Evolutionary conservation across 2,329 filamentous ascomycete genomes (phyloP).

Genomic region (Tolypocladium amazonense): DNA sequence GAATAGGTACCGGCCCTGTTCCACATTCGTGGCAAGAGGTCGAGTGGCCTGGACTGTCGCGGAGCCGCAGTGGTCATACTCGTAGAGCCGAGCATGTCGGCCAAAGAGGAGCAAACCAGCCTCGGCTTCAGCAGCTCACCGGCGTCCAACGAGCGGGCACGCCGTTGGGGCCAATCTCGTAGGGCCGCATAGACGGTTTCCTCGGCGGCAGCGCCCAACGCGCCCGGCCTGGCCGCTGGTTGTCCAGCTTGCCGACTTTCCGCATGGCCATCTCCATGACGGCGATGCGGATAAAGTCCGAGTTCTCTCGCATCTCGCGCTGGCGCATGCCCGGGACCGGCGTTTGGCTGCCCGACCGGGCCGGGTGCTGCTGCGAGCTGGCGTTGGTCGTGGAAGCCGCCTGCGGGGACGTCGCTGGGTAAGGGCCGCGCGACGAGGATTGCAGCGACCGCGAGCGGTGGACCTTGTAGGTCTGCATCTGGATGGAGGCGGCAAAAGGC

Average conservation of each 20-base stretch:
- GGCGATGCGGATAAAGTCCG: slow-evolving; percentile 60
- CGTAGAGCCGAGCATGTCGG: neutral
- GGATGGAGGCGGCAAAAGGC: slow-evolving; percentile 54
- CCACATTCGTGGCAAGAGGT: neutral
- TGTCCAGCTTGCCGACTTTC: slow-evolving; percentile 53
- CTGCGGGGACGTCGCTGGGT: slow-evolving; percentile 19
- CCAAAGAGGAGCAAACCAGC: neutral
- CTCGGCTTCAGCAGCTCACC: slow-evolving; percentile 10
- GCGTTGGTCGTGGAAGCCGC: slow-evolving; percentile 20
- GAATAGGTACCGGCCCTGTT: neutral
- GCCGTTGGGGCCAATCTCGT: slow-evolving; percentile 46
- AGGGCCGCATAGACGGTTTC: slow-evolving; percentile 40
- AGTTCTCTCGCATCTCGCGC: slow-evolving; percentile 59
- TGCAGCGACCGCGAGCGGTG: slow-evolving; percentile 33
- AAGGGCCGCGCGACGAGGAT: slow-evolving; percentile 17
- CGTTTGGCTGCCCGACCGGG: slow-evolving; percentile 6
- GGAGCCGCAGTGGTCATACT: too few relatives aligned
- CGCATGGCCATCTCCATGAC: slow-evolving; percentile 67
- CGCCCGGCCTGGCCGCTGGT: slow-evolving; percentile 55
- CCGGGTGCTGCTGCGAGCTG: slow-evolving; percentile 9
- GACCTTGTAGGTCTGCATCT: slow-evolving; percentile 62
- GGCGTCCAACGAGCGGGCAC: slow-evolving; percentile 50
- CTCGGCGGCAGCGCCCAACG: slow-evolving; percentile 58
- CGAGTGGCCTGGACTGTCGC: neutral
- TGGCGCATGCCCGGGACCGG: slow-evolving; percentile 41